Conservation (phyloP, 106 monocot genomes). For the Dactylorhiza incarnata region DNA sequence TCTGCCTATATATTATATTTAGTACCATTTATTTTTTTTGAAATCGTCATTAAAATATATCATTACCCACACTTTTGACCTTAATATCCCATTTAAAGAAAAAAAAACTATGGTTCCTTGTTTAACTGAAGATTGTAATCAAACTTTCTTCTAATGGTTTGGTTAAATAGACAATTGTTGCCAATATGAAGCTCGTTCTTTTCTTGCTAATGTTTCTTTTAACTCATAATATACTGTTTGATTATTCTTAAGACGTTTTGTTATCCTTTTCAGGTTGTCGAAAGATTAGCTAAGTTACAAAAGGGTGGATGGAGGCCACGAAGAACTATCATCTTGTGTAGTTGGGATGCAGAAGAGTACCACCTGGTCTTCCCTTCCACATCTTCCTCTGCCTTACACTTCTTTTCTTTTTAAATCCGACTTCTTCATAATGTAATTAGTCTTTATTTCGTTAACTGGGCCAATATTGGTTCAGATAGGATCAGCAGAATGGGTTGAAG, state of each 20-base stretch:
- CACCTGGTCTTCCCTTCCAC: constrained; percentile 37
- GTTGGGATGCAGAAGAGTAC: constrained; percentile 72
- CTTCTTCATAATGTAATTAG: neutral
- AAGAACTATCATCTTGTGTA: constrained; percentile 55
- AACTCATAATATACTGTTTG: neutral
- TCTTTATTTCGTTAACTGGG: neutral
- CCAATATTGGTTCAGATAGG: constrained; percentile 33
- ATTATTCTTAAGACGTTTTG: neutral
- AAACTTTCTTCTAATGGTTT: no score
- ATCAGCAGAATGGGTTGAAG: constrained; percentile 75
- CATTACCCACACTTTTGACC: no score
- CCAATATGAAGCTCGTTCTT: no score
- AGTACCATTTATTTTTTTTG: no score
- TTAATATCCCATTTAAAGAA: no score
- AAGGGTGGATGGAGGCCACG: constrained; percentile 58
- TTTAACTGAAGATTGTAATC: no score
- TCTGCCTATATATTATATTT: no score
- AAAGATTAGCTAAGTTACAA: constrained; percentile 40
- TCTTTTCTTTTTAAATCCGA: neutral
- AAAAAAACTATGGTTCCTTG: no score
- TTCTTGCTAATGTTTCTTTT: neutral
- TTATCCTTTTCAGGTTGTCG: constrained; percentile 27
- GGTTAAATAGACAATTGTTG: no score
- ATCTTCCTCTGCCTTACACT: neutral
- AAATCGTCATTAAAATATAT: no score